Base-by-base conservation (phyloP, 2,329 filamentous ascomycete species). In the Phialophora verrucosa region DNA sequence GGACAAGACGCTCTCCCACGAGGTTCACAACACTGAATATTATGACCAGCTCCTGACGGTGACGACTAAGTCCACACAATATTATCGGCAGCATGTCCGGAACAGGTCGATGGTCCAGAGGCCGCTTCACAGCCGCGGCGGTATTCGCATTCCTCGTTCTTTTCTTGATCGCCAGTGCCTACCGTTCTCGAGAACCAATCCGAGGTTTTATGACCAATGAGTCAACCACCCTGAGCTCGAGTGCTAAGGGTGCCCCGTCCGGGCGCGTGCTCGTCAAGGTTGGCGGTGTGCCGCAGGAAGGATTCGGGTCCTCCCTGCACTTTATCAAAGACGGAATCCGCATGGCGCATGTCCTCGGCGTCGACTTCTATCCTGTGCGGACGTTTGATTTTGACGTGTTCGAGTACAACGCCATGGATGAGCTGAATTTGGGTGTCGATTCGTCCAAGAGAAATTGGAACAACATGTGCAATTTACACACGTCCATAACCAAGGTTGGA, bases 401-500 rank as follows among this genome's bases (percentile, higher is more conserved):
- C 27, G 14, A 56, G n/a, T 56, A 56, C 53, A 56, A 56, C 20
- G 53, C 53, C n/a, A 56, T 56, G 53, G 53, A 56, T 32, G 53
- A 56, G 53, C 29, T 56, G 32, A 56, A 56, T 56, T 31, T 56
- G 27, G 53, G 53, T 1, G 29, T 56, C 27, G 53, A 56, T 23
- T 56, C 32, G 17, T 56, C 53, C 12, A 56, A 56, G 53, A 31
- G 32, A 31, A 56, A 56, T 7, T 56, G 53, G 53, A 56, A 56
- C 53, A 56, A 56, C 29, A 56, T 56, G 53, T 56, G 53, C 53
- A 56, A 56, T 25, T 10, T 56, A 14, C 53, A 56, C 11, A 56
- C 53, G 10, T 31, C 53, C 53, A 56, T 56, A 31, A 56, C 53
- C 20, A 56, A 56, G 53, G 27, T 56, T 32, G 53, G 53, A 20